Evolutionary conservation across 108 stramenopile species (phyloP).

Genomic region (Aureococcus anophagefferens): DNA sequence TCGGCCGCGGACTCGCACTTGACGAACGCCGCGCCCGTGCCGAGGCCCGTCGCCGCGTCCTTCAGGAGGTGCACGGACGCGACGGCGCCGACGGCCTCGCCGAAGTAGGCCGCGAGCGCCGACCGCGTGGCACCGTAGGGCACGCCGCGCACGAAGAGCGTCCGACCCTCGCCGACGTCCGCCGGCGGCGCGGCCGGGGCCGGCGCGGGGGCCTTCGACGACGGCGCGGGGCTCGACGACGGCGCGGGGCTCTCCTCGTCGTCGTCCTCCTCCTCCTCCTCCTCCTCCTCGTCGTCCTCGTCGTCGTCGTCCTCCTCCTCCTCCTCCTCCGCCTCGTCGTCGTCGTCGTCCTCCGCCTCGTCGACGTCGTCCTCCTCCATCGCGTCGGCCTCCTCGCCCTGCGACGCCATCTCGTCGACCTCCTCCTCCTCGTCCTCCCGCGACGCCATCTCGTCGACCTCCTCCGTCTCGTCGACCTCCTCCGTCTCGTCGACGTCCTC

Average conservation of each 20-base stretch:
- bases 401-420: not conserved
- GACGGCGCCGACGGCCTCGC: slow-evolving; percentile 61
- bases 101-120: slow-evolving; percentile 67
- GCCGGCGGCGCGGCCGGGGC: too few species aligned
- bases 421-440: not conserved
- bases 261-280: too few species aligned
- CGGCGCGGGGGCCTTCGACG: too few species aligned
- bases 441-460: not conserved
- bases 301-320: too few species aligned
- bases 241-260: too few species aligned
- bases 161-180: slow-evolving; percentile 43
- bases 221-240: too few species aligned
- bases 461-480: too few species aligned
- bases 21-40: slow-evolving; percentile 80
- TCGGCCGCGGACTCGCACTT: slow-evolving; percentile 39
- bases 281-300: too few species aligned
- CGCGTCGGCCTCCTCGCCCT: too few species aligned
- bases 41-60: slow-evolving; percentile 62
- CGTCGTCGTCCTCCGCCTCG: too few species aligned
- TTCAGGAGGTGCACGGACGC: slow-evolving; percentile 74
- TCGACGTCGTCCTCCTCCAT: not conserved
- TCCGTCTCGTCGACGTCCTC: too few species aligned
- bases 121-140: slow-evolving; percentile 84
- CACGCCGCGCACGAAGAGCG: slow-evolving; percentile 85
- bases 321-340: too few species aligned